Conservation (phyloP, 306 rosid genomes). For the Geum urbanum region DNA sequence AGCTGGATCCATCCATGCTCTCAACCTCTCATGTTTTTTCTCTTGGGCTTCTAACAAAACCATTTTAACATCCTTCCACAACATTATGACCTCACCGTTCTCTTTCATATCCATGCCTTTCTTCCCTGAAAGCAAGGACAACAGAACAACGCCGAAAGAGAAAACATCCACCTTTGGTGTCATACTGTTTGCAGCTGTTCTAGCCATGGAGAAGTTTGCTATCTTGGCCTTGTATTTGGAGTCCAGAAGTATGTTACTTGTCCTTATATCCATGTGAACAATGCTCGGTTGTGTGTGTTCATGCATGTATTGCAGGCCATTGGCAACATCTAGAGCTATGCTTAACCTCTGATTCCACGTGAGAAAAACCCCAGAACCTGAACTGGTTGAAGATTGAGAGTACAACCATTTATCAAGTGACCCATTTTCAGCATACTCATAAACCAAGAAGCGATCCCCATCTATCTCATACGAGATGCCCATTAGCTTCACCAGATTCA, state of each 20-base stretch:
- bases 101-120: conserved; percentile 43
- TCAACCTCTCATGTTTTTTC: conserved; percentile 41
- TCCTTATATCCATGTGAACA: conserved; percentile 67
- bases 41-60: conserved; percentile 51
- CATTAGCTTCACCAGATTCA: conserved; percentile 63
- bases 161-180: conserved; percentile 63
- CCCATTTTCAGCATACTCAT: conserved; percentile 73
- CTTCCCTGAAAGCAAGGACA: conserved; percentile 64
- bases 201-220: conserved; percentile 67
- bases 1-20: conserved; percentile 62
- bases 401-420: conserved; percentile 64
- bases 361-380: conserved; percentile 33
- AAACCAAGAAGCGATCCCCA: conserved; percentile 54
- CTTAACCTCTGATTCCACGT: conserved; percentile 67
- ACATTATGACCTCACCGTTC: conserved; percentile 53
- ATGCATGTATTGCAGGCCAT: conserved; percentile 76
- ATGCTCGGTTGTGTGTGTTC: conserved; percentile 74
- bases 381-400: conserved; percentile 24
- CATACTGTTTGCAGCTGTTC: conserved; percentile 35
- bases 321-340: conserved; percentile 75
- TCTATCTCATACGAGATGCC: conserved; percentile 52
- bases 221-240: conserved; percentile 66
- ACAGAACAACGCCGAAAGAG: conserved; percentile 59
- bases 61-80: conserved; percentile 59
- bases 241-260: conserved; percentile 67